phyloP scores from a whole-genome alignment of 306 rosid genomes.

The Vicia villosa region DNA sequence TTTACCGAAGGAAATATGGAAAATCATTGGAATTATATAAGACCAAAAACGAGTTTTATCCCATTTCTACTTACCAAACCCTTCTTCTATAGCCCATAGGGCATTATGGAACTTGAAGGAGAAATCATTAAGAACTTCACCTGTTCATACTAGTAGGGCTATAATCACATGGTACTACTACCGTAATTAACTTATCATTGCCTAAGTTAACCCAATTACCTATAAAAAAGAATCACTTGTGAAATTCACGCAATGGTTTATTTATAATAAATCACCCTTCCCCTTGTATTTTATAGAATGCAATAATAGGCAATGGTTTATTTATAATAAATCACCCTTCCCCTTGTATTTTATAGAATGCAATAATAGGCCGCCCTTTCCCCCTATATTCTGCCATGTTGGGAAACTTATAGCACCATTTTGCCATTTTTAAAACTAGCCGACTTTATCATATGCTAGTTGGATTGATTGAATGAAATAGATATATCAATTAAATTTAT shows the following conservation, averaged over 20 bases:
- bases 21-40: neutral
- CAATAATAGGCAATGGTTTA: neutral
- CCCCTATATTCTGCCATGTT: neutral
- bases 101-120: constrained; percentile 12
- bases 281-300: constrained; percentile 11
- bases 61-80: neutral
- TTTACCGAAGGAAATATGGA: constrained; percentile 4
- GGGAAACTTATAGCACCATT: neutral
- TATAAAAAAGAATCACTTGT: neutral
- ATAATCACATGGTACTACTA: constrained; percentile 4
- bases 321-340: neutral
- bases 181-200: constrained; percentile 1
- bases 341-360: constrained; percentile 11
- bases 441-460: neutral
- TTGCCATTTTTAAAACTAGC: neutral
- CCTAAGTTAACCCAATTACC: neutral
- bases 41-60: neutral
- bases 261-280: neutral
- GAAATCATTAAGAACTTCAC: neutral
- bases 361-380: neutral
- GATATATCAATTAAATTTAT: neutral
- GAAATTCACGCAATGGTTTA: neutral
- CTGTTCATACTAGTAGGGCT: neutral
- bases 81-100: neutral
- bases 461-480: constrained; percentile 20